Base-by-base conservation (phyloP, 2,329 filamentous ascomycete genomes). In the Pseudocercospora macadamiae region DNA sequence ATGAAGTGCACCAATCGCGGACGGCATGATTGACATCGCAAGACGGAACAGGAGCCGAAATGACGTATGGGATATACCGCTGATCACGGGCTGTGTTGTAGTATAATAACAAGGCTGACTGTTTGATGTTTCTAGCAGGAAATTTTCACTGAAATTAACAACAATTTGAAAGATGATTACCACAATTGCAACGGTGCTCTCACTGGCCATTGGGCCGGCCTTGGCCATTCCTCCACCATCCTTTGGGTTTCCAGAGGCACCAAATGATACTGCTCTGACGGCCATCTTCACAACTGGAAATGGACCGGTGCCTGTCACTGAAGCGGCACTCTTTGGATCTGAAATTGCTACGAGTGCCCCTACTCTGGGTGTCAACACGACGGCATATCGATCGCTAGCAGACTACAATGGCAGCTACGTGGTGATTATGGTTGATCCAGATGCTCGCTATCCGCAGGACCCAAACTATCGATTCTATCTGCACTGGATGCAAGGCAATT, bases 361-460 rank as follows among this genome's bases (percentile, higher is more conserved):
- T 10, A 42, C 42, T 1, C 10, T 62, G 5, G 21, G 25, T 9
- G 30, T 59, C 45, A 56, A 62, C 48, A 59, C 52, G 4, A 48
- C 36, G 4, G 47, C 47, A 3, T 62, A 59, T 26, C 60, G 23
- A 12, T 57, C 55, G 25, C 51, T 62, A n/a, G 45, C 45, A 16
- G 32, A 52, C n/a, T 62, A 62, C 52, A 42, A 51, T 10, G 60
- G 60, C 39, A 28, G 47, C 47, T 62, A 59, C 32, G 23, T 44
- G 28, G 42, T 59, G 39, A 25, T 62, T 6, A 62, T 62, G 60
- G 60, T 62, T 23, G 60, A 62, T 21, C 60, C 60, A 14, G 60
- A 62, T 42, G 60, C 60, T 8, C 51, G 52, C 26, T 62, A 59
- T 26, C 60, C 56, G n/a, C 47, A 62, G 30, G 53, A 56, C 16